These are phyloP conservation scores for Bassia scoparia DNA, from an alignment of 148 eudicot species.

Conservation along the genomic window DNA sequence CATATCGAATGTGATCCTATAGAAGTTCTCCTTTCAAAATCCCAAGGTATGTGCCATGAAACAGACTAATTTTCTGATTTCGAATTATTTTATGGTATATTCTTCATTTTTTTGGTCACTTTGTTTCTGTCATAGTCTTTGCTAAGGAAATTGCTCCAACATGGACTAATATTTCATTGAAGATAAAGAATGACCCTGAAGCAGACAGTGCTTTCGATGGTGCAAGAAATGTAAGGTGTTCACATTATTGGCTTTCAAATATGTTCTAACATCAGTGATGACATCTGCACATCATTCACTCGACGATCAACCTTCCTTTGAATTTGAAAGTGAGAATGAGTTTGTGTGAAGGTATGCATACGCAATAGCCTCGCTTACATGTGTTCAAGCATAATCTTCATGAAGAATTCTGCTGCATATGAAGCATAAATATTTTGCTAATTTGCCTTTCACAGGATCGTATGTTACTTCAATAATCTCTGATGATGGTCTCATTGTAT, in stretches of 20 bases:
- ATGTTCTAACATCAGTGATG: too few species aligned
- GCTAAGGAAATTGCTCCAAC: conserved; percentile 56
- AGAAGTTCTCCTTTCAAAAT: conserved; percentile 53
- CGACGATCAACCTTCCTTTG: not conserved
- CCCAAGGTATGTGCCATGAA: conserved; percentile 16
- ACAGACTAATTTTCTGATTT: too few species aligned
- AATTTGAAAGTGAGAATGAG: not conserved
- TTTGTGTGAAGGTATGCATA: conserved; percentile 42
- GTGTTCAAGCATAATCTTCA: conserved; percentile 41
- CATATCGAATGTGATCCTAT: conserved; percentile 39
- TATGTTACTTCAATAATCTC: too few species aligned
- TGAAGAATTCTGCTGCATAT: conserved; percentile 45
- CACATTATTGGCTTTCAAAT: too few species aligned
- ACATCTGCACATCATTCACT: too few species aligned
- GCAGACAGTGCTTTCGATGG: conserved; percentile 60
- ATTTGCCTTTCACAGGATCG: too few species aligned
- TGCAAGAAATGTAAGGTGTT: conserved; percentile 35
- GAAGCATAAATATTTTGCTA: too few species aligned
- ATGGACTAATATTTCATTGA: conserved; percentile 68
- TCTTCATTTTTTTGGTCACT: too few species aligned
- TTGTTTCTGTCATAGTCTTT: conserved; percentile 32
- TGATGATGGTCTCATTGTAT: not conserved
- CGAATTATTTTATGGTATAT: too few species aligned
- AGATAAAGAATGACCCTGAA: conserved; percentile 59
- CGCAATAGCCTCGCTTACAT: conserved; percentile 51